Base-by-base conservation (phyloP, 2,329 filamentous ascomycete species). In the Gnomoniopsis smithogilvyi region DNA sequence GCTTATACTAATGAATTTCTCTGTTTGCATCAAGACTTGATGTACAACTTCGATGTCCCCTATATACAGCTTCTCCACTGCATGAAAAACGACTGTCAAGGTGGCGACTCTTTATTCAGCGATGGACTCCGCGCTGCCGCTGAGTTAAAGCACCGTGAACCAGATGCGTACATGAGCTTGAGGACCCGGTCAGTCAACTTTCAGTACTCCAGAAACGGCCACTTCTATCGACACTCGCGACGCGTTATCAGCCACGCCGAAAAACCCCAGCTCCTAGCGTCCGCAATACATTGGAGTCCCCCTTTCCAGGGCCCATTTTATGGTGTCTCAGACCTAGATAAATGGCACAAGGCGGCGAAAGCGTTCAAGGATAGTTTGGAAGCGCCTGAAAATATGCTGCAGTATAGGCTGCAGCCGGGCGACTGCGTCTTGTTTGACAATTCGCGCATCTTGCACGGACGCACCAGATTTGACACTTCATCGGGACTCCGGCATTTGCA, bases 351-450 rank as follows among this genome's bases (percentile, higher is more conserved):
- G 1, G 80, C 81, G 0, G 79, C 83, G 1, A 69, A 74, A 36
- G 68, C 71, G 2, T 92, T 96, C 66, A 80, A 86, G 51, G 60
- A 70, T 0, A 64, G 82, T 0, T 73, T 95, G 24, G 86, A 91
- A 64, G 69, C 77, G 1, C 74, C 80, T 0, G 69, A 76, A 3
- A 83, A 83, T 61, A 73, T 92, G 55, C 89, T 88, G 68, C 81
- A 94, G 76, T 79, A 88, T 60, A 88, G 88, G 72, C 78, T 97
- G 72, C 77, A 85, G 56, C 86, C 90, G 3, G 95, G 94, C 3
- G 90, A 96, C 68, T 96, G 92, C 69, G 92, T 93, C 14, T 81
- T 99, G n/a, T 98, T 99, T 69, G 89, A 96, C 70, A 98, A 98
- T 69, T 76, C 86, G 60, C 81, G 94, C 19, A 80, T 96, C n/a